A percentile compares a stretch with the other conserved stretches of the same genome.
These are phyloP conservation scores for Fagopyrum homotropicum DNA, from an alignment of 148 eudicot species.

Conservation along the genomic window DNA sequence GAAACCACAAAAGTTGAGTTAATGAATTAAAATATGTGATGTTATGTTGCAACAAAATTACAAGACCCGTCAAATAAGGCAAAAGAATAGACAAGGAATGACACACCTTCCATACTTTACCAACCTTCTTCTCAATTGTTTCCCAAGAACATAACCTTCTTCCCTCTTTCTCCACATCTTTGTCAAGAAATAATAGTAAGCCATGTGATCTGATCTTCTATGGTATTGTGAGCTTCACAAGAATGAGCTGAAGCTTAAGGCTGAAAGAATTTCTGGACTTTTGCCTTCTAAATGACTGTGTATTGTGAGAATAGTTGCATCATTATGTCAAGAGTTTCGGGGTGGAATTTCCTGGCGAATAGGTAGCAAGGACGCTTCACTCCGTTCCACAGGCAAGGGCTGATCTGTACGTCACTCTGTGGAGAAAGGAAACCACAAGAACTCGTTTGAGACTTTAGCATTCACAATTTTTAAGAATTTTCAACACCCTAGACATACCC, in stretches of 20 bases:
- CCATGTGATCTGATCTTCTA: neutral
- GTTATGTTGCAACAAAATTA: neutral
- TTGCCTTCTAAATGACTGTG: slow-evolving; percentile 24
- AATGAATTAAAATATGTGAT: neutral
- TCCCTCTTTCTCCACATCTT: neutral
- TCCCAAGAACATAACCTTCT: neutral
- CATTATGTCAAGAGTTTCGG: slow-evolving; percentile 30
- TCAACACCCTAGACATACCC: neutral
- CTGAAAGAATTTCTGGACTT: neutral
- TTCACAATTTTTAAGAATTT: neutral
- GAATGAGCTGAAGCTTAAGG: neutral
- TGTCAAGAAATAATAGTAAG: neutral
- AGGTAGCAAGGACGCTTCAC: slow-evolving; percentile 38
- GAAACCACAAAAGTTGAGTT: too few relatives aligned
- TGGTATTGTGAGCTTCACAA: neutral
- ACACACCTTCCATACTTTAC: neutral
- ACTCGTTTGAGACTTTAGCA: slow-evolving; percentile 17
- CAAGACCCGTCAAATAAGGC: neutral
- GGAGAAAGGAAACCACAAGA: neutral
- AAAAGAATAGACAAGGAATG: neutral
- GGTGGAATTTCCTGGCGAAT: slow-evolving; percentile 41
- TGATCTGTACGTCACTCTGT: slow-evolving; percentile 24
- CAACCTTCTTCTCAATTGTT: neutral
- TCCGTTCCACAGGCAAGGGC: slow-evolving; percentile 42
- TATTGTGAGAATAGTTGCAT: slow-evolving; percentile 33